Conservation (phyloP, 2,329 filamentous ascomycete species). For the Scedosporium dehoogii region DNA sequence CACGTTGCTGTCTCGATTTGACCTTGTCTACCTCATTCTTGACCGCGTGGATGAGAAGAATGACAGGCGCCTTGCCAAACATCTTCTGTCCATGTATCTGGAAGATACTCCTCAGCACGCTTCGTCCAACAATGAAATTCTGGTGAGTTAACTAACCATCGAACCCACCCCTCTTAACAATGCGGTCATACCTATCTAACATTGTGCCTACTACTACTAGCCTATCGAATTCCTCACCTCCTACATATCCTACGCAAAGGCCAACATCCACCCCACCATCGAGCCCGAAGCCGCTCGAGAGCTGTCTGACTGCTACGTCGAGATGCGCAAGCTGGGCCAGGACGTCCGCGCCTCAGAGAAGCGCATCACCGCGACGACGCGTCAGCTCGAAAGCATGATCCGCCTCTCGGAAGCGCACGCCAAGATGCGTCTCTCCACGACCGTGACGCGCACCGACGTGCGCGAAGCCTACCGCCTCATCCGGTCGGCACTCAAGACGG, state of each 20-base stretch:
- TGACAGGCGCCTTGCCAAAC: conserved; percentile 81
- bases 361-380: conserved; percentile 93
- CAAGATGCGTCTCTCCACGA: conserved; percentile 80
- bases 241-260: conserved; percentile 94
- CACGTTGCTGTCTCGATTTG: conserved; percentile 89
- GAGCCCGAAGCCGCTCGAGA: conserved; percentile 72
- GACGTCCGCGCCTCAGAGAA: conserved; percentile 82
- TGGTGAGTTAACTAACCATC: conserved; percentile 45
- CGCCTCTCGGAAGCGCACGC: conserved; percentile 92
- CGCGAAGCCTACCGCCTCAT: conserved; percentile 87
- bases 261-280: conserved; percentile 74
- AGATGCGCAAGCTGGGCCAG: conserved; percentile 88
- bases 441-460: conserved; percentile 75
- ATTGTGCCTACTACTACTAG: conserved; percentile 26
- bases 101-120: conserved; percentile 90
- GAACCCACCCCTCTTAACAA: background rate
- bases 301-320: conserved; percentile 79
- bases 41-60: conserved; percentile 86
- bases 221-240: conserved; percentile 91
- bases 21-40: conserved; percentile 91
- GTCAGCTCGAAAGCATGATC: conserved; percentile 97
- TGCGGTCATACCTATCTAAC: background rate
- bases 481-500: conserved; percentile 87
- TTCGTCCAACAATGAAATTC: conserved; percentile 60
- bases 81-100: conserved; percentile 91